Base-by-base conservation (phyloP, 225 moss, liverwort and hornwort genomes). In the Ulota crispa region DNA sequence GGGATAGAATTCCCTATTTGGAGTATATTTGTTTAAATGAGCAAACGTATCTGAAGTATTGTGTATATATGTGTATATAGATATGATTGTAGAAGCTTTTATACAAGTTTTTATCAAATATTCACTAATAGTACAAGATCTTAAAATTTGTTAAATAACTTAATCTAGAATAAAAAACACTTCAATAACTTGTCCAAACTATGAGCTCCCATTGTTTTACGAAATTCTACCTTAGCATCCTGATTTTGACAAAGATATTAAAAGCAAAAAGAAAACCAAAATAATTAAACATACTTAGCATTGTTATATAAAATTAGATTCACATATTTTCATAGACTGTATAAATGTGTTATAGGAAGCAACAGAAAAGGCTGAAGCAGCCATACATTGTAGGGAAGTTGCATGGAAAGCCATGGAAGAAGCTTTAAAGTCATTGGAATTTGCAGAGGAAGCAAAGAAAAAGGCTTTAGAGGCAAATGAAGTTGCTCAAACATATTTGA, bases 361-460 rank as follows among this genome's bases (percentile, higher is more conserved):
- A 6, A 74, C 62, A 6, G 39, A 82, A 14, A 81, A 74, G 21
- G 74, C 62, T 3, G 19, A 76, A 76, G 81, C 11, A 0, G 82
- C 94, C 42, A 84, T 94, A 69, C 97, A 95, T 86, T 89, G 89
- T 70, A 92, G 64, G 61, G 55, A 4, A 1, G 2, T 83, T 31
- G 94, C 91, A 6, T 72, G 80, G 76, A 43, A 92, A 75, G 87
- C 90, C 23, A 53, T 89, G 9, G 83, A 94, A 61, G 60, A 84
- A 71, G 85, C 87, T 0, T 84, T 63, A 63, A 87, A 90, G 6
- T 86, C 87, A 15, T 85, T 95, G 0, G 52, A 87, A 65, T 53
- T 78, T 70, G 72, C 70, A 32, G 26, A 86, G 0, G 83, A 82
- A 12, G 91, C 88, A 54, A 91, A 83, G 20, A 67, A 76, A 31